These are phyloP conservation scores for Citrus medica DNA, from an alignment of 345 rosid species.

Conservation along the genomic window DNA sequence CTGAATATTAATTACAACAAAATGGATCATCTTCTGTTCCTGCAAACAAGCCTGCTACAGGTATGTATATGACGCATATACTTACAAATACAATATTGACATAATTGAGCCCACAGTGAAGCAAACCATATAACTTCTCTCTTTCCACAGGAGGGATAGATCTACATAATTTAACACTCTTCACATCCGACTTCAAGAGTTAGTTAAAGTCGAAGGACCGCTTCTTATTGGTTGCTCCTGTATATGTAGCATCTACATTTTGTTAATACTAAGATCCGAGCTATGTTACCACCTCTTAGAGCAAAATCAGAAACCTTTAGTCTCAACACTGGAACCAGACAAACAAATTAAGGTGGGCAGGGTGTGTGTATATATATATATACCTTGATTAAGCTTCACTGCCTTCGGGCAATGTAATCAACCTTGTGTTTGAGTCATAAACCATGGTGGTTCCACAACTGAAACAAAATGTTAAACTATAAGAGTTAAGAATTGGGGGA, in stretches of 20 bases:
- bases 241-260: conserved; percentile 3
- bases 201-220: conserved; percentile 4
- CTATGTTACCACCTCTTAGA: background rate
- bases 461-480: conserved; percentile 16
- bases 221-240: conserved; percentile 16
- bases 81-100: conserved; percentile 15
- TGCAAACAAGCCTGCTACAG: conserved; percentile 3
- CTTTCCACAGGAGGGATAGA: conserved; percentile 3
- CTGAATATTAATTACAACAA: background rate
- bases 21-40: background rate
- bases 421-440: conserved; percentile 50
- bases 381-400: conserved; percentile 68
- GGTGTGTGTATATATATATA: background rate
- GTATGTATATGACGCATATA: conserved; percentile 10
- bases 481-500: background rate
- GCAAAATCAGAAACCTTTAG: background rate
- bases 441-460: conserved; percentile 73
- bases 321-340: background rate
- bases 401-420: conserved; percentile 89
- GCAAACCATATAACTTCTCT: conserved; percentile 5
- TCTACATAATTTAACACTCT: conserved; percentile 5
- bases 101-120: conserved; percentile 9
- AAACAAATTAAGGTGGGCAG: background rate
- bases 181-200: conserved; percentile 19
- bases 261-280: background rate